Evolutionary conservation across 2,329 filamentous ascomycete genomes (phyloP).

Genomic region (Mollisiaceae sp.): DNA sequence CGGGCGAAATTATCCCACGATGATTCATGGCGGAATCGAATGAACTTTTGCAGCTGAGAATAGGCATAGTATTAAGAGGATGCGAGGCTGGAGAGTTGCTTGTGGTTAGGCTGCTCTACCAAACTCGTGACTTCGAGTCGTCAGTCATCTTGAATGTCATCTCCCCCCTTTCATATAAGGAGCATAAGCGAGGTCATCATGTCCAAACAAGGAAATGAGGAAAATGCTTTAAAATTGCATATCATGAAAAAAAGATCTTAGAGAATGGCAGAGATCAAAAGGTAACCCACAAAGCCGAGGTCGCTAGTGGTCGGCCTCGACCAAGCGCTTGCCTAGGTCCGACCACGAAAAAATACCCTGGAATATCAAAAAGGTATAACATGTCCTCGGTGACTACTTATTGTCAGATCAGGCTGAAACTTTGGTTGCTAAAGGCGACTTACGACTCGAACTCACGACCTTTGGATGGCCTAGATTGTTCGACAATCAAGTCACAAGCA

Average conservation of each 20-base stretch:
- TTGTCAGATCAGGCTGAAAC: too few species aligned
- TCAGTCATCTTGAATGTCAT: neutral
- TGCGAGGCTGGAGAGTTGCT: too few species aligned
- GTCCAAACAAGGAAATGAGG: neutral
- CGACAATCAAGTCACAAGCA: slow-evolving; percentile 15
- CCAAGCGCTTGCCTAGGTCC: neutral
- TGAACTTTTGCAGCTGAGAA: too few species aligned
- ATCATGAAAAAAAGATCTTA: neutral
- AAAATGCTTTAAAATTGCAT: neutral
- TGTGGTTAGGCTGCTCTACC: too few species aligned
- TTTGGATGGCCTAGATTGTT: slow-evolving; percentile 44
- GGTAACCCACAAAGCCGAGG: neutral
- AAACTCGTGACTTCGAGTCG: neutral
- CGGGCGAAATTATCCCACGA: too few species aligned
- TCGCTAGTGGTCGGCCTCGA: neutral
- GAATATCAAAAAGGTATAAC: neutral
- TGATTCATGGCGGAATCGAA: too few species aligned
- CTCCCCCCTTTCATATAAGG: neutral
- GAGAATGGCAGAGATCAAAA: neutral
- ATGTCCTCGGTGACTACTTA: neutral
- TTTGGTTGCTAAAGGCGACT: neutral
- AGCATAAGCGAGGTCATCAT: neutral
- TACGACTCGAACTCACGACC: slow-evolving; percentile 54
- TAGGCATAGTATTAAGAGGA: too few species aligned
- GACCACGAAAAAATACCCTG: neutral